phyloP scores from a whole-genome alignment of 2,329 filamentous ascomycete species.

The Tolypocladium inflatum region DNA sequence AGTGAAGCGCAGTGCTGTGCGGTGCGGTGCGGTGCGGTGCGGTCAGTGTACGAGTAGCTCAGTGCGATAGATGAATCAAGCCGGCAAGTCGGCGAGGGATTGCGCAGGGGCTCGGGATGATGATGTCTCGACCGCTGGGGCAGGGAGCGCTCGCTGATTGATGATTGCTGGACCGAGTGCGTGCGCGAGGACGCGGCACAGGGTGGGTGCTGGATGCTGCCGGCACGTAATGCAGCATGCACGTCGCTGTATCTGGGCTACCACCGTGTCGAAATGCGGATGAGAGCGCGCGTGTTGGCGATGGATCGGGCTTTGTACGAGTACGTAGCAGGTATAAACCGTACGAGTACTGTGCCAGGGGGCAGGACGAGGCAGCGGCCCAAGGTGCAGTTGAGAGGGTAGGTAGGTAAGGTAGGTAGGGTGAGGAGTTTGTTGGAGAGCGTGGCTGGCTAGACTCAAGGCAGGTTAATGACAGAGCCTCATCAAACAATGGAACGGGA shows the following conservation, averaged over 20 bases:
- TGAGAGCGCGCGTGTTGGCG: background rate
- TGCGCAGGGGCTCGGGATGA: background rate
- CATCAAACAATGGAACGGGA: background rate
- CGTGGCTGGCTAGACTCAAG: background rate
- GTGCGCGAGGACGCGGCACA: background rate
- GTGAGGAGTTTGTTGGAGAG: background rate
- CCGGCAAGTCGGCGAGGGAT: background rate
- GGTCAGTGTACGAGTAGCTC: too few species aligned
- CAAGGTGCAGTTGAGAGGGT: background rate
- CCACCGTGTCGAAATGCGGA: background rate
- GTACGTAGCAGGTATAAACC: background rate
- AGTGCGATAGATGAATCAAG: background rate
- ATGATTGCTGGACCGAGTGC: background rate
- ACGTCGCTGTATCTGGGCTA: background rate
- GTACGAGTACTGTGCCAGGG: background rate
- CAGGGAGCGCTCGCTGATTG: background rate
- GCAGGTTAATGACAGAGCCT: background rate
- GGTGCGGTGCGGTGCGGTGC: background rate
- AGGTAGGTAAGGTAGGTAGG: background rate
- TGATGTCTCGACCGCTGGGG: background rate
- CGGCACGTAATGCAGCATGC: background rate
- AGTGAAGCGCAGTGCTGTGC: background rate
- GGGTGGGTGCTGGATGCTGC: constrained; percentile 7
- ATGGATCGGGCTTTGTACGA: background rate
- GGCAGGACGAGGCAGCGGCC: background rate